These are phyloP conservation scores for Musa balbisiana DNA, from an alignment of 202 grass and related monocot species.

Conservation along the genomic window DNA sequence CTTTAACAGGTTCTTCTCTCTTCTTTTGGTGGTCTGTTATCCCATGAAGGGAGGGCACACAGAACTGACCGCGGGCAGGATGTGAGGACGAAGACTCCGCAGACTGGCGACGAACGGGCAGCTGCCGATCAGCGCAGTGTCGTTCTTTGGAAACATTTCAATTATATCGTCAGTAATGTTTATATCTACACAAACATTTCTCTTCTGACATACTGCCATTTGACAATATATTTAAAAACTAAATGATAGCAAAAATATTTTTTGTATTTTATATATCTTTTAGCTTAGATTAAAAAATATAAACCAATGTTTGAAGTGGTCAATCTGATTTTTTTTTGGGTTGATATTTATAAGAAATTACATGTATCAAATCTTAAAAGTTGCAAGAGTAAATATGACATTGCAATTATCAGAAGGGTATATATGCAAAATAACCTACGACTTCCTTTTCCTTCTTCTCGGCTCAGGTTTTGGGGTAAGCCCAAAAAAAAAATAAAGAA, in stretches of 20 bases:
- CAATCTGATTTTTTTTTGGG: neutral
- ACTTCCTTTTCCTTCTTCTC: no score
- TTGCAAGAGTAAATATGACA: no score
- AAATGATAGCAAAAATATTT: neutral
- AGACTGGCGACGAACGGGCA: neutral
- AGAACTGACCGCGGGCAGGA: conserved; percentile 6
- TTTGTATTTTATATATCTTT: neutral
- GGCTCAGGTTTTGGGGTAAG: neutral
- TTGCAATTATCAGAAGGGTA: no score
- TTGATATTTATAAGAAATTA: neutral
- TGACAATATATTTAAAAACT: no score
- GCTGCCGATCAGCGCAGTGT: neutral
- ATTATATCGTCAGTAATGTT: no score
- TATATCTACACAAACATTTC: no score
- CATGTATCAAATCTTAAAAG: no score
- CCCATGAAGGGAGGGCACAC: neutral
- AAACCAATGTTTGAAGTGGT: neutral
- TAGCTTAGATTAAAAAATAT: neutral
- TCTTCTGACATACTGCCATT: no score
- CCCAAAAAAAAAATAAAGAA: neutral
- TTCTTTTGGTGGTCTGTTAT: neutral
- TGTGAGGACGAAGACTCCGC: neutral
- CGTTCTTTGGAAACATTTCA: neutral
- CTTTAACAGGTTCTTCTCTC: neutral
- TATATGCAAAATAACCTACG: no score